Base-by-base conservation (phyloP, 176 grass and related monocot species). In the Raddia distichophylla region DNA sequence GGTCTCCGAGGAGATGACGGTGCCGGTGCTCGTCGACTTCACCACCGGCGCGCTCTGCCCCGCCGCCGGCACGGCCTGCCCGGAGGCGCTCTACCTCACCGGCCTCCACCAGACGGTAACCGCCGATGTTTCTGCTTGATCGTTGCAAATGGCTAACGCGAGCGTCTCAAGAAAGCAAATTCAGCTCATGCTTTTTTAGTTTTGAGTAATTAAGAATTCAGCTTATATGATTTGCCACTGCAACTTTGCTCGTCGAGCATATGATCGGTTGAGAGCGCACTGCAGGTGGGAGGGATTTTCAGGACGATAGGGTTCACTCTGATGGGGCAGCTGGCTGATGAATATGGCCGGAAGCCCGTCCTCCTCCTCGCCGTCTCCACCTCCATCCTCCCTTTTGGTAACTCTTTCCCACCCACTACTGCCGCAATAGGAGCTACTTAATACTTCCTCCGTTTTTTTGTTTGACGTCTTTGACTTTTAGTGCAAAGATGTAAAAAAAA, bases 1-100 rank as follows among this genome's bases (percentile, higher is more conserved):
- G 82, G 86, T 89, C 11, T 91, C 91, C 10, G 89, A 92, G 87
- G 94, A 97, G 89, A 94, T 92, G 94, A 92, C 91, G n/a, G 91
- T 97, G 57, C 87, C 94, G 16, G 91, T 91, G 22, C 76, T 97
- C n/a, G 89, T 97, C 34, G 91, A 97, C 64, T 80, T 97, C 80
- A 92, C 68, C 76, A 64, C 91, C 46, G 51, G 80, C 20, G 83
- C 91, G 48, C 91, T 94, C 68, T 97, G 94, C 80, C 87, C 91
- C 1, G 76, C 73, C 44, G 46, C 14, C 16, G 27, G 52, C 15
- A 6, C 3, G 3, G 79, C 80, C 16, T 97, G 94, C 71, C 64
- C 91, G 22, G 92, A 97, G 72, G 91, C 90, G 14, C 86, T 97
- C 85, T 94, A 97, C 63, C 85, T 97, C 82, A 97, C 76, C 80